These are phyloP conservation scores for Chrysanthemum lavandulifolium DNA, from an alignment of 129 eudicot genomes.

Conservation along the genomic window DNA sequence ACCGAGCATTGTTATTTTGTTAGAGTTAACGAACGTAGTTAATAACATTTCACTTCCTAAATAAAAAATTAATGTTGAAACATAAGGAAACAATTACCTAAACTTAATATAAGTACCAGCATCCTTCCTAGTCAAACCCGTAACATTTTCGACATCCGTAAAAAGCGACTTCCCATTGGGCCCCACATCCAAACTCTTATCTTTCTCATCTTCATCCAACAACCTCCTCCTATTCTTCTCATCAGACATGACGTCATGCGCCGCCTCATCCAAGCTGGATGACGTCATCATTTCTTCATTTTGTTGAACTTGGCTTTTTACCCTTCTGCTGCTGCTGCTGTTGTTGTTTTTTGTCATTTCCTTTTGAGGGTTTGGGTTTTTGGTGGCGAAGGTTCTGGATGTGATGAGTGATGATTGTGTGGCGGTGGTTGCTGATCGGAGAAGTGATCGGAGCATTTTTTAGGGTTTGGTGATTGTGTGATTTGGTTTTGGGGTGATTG, in stretches of 20 bases:
- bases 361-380: conserved; percentile 36
- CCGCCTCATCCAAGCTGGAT: conserved; percentile 31
- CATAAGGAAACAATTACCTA: conserved; percentile 35
- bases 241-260: conserved; percentile 26
- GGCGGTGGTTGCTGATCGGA: conserved; percentile 45
- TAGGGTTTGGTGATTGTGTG: conserved; percentile 11
- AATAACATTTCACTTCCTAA: no score
- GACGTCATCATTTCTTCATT: conserved; percentile 33
- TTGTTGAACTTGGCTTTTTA: conserved; percentile 29
- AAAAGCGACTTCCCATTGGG: conserved; percentile 69
- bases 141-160: conserved; percentile 44
- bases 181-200: conserved; percentile 77
- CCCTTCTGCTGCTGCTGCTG: conserved; percentile 9
- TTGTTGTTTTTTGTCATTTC: conserved; percentile 20
- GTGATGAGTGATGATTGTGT: conserved; percentile 16
- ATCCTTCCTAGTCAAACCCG: conserved; percentile 51
- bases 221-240: conserved; percentile 44
- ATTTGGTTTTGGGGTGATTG: conserved; percentile 1
- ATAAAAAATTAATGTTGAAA: no score
- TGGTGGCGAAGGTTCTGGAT: conserved; percentile 43
- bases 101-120: conserved; percentile 59
- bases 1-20: no score
- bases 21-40: no score
- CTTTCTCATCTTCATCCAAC: conserved; percentile 61
- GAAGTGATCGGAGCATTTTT: conserved; percentile 48